Conservation (phyloP, 2,329 filamentous ascomycete species). For the Cercospora zeina region DNA sequence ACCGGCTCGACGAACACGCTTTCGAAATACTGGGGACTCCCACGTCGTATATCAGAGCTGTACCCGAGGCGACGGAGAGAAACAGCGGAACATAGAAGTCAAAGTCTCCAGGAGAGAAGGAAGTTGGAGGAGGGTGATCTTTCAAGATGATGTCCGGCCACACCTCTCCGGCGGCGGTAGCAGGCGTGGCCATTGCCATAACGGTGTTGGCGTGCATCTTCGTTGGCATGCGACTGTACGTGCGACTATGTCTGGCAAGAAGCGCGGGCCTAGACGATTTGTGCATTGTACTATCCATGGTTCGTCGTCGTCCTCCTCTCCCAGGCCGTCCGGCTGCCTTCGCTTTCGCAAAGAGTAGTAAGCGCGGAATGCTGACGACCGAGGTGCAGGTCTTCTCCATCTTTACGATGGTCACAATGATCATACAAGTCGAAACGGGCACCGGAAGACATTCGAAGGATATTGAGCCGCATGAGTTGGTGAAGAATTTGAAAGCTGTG, state of each 20-base stretch:
- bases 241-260: conserved; percentile 26
- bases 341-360: no score
- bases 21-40: background rate
- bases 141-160: conserved; percentile 27
- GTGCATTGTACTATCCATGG: conserved; percentile 29
- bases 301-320: conserved; percentile 5
- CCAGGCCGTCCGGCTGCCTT: no score
- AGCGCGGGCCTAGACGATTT: conserved; percentile 33
- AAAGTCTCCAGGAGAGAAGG: background rate
- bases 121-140: background rate
- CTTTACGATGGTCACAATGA: conserved; percentile 24
- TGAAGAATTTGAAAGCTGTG: conserved; percentile 29
- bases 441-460: conserved; percentile 28
- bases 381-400: conserved; percentile 22
- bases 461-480: conserved; percentile 19
- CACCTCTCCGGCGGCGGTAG: conserved; percentile 26
- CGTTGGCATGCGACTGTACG: conserved; percentile 29
- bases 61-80: background rate
- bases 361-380: background rate
- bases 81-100: background rate
- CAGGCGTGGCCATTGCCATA: conserved; percentile 28
- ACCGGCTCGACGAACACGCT: no score
- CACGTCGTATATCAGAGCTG: background rate
- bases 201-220: conserved; percentile 28
- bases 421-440: conserved; percentile 29